phyloP scores from a whole-genome alignment of 1,284 basidiomycete genomes.

The Cryptococcus maquisensis region DNA sequence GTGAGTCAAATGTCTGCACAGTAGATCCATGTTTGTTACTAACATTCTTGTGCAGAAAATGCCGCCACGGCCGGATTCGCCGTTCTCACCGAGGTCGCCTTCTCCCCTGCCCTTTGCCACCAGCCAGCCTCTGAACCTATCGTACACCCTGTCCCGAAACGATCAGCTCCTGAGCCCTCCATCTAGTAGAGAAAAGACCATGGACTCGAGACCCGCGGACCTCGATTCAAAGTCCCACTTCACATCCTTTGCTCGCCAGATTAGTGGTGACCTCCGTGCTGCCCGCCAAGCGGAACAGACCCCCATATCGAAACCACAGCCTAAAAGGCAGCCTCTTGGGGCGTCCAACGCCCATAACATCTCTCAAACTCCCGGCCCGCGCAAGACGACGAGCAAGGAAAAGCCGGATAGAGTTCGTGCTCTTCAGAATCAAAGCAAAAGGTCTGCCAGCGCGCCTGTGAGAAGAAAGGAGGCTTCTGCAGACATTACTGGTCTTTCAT shows the following conservation, averaged over 20 bases:
- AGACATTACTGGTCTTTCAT: constrained; percentile 46
- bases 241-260: constrained; percentile 16
- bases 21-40: neutral
- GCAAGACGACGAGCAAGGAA: neutral
- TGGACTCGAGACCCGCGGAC: neutral
- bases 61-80: constrained; percentile 23
- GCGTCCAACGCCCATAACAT: constrained; percentile 33
- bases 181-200: constrained; percentile 10
- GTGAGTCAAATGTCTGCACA: constrained; percentile 15
- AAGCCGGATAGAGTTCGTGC: constrained; percentile 7
- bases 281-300: constrained; percentile 2
- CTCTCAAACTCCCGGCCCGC: neutral
- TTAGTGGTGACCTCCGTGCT: constrained; percentile 17
- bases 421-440: constrained; percentile 12
- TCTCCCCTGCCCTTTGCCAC: constrained; percentile 19
- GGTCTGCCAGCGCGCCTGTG: constrained; percentile 21
- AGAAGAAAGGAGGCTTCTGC: constrained; percentile 15
- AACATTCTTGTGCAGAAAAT: constrained; percentile 11
- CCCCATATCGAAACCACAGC: neutral
- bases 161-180: constrained; percentile 40
- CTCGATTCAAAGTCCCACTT: constrained; percentile 9
- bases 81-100: constrained; percentile 15
- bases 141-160: constrained; percentile 37
- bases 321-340: constrained; percentile 20
- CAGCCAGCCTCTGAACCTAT: constrained; percentile 50